These are phyloP conservation scores for Agaricus subrufescens DNA, from an alignment of 768 basidiomycete species.

Conservation along the genomic window DNA sequence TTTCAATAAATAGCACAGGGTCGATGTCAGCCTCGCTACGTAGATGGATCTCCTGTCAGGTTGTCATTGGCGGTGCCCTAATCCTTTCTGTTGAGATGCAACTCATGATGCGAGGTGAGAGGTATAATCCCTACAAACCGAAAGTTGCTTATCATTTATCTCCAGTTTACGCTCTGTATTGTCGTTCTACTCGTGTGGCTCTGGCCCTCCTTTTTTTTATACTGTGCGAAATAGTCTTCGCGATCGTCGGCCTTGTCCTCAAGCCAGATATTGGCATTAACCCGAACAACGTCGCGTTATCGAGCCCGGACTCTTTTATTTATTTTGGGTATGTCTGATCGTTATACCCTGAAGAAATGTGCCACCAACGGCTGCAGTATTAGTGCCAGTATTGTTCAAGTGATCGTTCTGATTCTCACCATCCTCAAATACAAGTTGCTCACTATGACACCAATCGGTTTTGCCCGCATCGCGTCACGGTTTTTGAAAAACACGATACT, in stretches of 20 bases:
- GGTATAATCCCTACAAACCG: neutral
- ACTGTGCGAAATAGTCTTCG: slow-evolving; percentile 16
- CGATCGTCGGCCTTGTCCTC: slow-evolving; percentile 17
- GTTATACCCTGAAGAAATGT: neutral
- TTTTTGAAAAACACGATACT: slow-evolving; percentile 33
- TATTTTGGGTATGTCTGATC: slow-evolving; percentile 22
- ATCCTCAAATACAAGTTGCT: slow-evolving; percentile 24
- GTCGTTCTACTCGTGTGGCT: slow-evolving; percentile 22
- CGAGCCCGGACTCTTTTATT: slow-evolving; percentile 18
- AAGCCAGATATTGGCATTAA: slow-evolving; percentile 17
- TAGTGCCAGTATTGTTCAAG: slow-evolving; percentile 24
- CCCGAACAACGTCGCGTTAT: slow-evolving; percentile 15
- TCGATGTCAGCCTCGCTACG: slow-evolving; percentile 11
- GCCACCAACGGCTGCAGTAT: slow-evolving; percentile 14
- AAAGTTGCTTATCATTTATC: neutral
- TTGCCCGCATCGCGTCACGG: slow-evolving; percentile 27
- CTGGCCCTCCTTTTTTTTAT: slow-evolving; percentile 17
- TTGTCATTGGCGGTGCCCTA: slow-evolving; percentile 18
- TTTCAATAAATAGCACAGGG: slow-evolving; percentile 9
- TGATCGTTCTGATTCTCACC: slow-evolving; percentile 26
- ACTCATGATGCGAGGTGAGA: slow-evolving; percentile 24
- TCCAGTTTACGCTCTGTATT: slow-evolving; percentile 30
- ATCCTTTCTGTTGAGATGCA: slow-evolving; percentile 25
- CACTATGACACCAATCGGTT: slow-evolving; percentile 25
- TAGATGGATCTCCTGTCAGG: slow-evolving; percentile 22